Conservation (phyloP, 2,329 filamentous ascomycete genomes). For the Xylaria digitata region DNA sequence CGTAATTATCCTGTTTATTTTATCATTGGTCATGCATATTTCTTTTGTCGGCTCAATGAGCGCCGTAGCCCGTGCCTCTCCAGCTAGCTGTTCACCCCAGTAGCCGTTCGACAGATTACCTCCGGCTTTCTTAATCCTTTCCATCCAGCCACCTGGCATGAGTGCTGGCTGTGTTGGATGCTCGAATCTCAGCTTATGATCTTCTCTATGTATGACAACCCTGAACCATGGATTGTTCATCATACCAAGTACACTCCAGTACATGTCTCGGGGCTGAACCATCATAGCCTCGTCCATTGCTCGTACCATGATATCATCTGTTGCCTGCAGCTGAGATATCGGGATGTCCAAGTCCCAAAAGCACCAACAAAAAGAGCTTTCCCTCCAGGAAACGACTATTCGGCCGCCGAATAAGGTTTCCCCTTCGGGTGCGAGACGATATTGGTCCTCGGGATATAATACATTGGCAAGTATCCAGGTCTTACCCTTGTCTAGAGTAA, state of each 20-base stretch:
- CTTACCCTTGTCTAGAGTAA: slow-evolving; percentile 85
- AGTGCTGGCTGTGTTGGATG: slow-evolving; percentile 86
- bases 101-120: slow-evolving; percentile 83
- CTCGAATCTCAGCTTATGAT: slow-evolving; percentile 76
- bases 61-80: slow-evolving; percentile 57
- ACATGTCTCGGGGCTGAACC: slow-evolving; percentile 90
- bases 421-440: slow-evolving; percentile 70
- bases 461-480: slow-evolving; percentile 83
- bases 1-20: slow-evolving; percentile 70
- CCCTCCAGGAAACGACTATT: slow-evolving; percentile 84
- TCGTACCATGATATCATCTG: slow-evolving; percentile 81
- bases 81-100: slow-evolving; percentile 80
- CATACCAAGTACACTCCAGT: slow-evolving; percentile 95
- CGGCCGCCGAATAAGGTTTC: slow-evolving; percentile 78
- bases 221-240: slow-evolving; percentile 98
- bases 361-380: slow-evolving; percentile 89
- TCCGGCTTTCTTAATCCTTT: slow-evolving; percentile 83
- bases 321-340: slow-evolving; percentile 68
- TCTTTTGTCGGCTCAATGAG: slow-evolving; percentile 68
- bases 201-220: slow-evolving; percentile 78
- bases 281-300: slow-evolving; percentile 93
- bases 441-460: slow-evolving; percentile 86
- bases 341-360: slow-evolving; percentile 84
- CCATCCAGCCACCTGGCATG: slow-evolving; percentile 91
- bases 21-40: slow-evolving; percentile 81